phyloP scores from a whole-genome alignment of 2,329 filamentous ascomycete species.

The Fusarium sp. region DNA sequence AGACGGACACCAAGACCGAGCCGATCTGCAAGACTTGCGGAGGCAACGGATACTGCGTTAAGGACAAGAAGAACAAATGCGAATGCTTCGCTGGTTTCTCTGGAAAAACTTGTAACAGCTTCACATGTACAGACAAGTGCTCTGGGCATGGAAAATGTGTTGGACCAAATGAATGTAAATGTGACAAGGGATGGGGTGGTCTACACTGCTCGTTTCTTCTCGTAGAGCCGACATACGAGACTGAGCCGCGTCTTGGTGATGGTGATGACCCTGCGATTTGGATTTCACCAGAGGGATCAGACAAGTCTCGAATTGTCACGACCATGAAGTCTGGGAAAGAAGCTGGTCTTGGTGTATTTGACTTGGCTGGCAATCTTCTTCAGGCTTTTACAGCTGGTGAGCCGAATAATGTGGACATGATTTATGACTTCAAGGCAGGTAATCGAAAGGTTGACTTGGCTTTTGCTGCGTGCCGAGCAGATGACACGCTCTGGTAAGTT shows the following conservation, averaged over 20 bases:
- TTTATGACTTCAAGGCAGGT: conserved; percentile 62
- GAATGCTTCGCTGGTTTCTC: conserved; percentile 61
- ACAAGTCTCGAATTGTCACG: conserved; percentile 63
- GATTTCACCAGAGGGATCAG: conserved; percentile 58
- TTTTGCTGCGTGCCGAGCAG: conserved; percentile 64
- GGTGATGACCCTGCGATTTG: conserved; percentile 64
- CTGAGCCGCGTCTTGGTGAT: conserved; percentile 59
- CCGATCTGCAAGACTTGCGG: conserved; percentile 54
- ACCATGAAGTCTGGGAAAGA: conserved; percentile 65
- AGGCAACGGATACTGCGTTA: conserved; percentile 56
- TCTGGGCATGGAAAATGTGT: conserved; percentile 58
- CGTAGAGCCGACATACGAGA: conserved; percentile 58
- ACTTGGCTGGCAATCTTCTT: conserved; percentile 62
- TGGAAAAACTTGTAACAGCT: conserved; percentile 52
- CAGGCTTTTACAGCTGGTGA: conserved; percentile 61
- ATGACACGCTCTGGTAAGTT: conserved; percentile 66
- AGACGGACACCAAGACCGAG: conserved; percentile 42
- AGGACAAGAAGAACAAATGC: conserved; percentile 49
- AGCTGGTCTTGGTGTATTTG: conserved; percentile 63
- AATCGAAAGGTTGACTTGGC: conserved; percentile 61
- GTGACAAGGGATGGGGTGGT: conserved; percentile 59
- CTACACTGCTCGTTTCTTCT: conserved; percentile 61
- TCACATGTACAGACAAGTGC: conserved; percentile 58
- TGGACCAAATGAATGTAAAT: conserved; percentile 58
- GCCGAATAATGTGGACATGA: conserved; percentile 68